Evolutionary conservation across 2,329 filamentous ascomycete genomes (phyloP).

Genomic region (Neonectria magnoliae): DNA sequence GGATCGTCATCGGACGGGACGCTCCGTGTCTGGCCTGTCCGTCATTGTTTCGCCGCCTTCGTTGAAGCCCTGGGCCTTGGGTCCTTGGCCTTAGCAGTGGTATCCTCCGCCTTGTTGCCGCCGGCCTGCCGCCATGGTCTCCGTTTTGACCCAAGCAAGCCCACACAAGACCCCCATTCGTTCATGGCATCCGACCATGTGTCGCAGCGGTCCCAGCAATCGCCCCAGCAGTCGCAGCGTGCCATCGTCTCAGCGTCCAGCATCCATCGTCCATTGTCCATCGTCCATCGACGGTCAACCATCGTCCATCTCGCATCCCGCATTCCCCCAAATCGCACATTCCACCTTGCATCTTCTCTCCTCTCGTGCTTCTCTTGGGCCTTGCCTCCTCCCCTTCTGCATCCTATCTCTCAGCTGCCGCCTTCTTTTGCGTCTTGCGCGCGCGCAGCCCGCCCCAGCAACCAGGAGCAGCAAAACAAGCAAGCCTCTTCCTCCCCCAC

Average conservation of each 20-base stretch:
- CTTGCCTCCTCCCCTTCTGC: not conserved
- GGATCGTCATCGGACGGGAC: constrained; percentile 19
- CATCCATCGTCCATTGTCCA: constrained; percentile 1
- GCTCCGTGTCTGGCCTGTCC: constrained; percentile 15
- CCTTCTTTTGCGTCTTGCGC: constrained; percentile 14
- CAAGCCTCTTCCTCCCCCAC: constrained; percentile 10
- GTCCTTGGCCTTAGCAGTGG: not conserved
- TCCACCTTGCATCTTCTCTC: constrained; percentile 20
- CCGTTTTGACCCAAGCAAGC: constrained; percentile 5
- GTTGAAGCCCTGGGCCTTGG: not conserved
- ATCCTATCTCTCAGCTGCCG: not conserved
- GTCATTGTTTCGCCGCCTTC: constrained; percentile 10
- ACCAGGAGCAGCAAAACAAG: constrained; percentile 15
- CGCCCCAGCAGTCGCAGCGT: not conserved
- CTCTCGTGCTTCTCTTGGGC: constrained; percentile 9
- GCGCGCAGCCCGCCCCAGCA: constrained; percentile 4
- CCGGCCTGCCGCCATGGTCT: constrained; percentile 1
- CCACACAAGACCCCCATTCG: not conserved
- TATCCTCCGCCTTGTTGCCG: constrained; percentile 2
- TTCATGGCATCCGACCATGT: not conserved
- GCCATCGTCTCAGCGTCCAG: constrained; percentile 13
- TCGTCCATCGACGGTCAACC: not conserved
- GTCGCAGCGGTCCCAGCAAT: not conserved
- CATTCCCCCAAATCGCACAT: constrained; percentile 19
- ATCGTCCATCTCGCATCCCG: not conserved